Percentiles rank a stretch among this genome's conserved stretches.
phyloP scores from a whole-genome alignment of 345 rosid species.

The Arabidopsis thaliana region DNA sequence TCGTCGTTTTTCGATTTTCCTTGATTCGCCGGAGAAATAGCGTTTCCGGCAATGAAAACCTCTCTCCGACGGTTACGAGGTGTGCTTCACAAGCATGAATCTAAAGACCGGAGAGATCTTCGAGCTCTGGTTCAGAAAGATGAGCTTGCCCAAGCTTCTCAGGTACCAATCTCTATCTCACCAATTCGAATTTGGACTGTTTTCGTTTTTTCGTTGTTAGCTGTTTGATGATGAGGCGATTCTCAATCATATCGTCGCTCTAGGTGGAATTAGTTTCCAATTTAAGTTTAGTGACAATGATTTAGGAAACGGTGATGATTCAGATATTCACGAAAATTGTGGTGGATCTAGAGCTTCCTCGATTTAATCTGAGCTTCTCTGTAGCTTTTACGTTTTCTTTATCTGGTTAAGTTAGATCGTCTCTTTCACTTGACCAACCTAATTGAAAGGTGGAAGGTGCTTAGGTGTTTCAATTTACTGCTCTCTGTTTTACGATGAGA shows the following conservation, averaged over 20 bases:
- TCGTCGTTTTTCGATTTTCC: constrained; percentile 2
- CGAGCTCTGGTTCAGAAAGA: constrained; percentile 57
- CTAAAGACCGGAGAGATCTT: constrained; percentile 56
- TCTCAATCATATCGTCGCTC: background rate
- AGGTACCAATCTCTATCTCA: constrained; percentile 49
- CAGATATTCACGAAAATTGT: constrained; percentile 6
- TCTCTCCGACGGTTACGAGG: constrained; percentile 77
- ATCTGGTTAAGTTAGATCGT: constrained; percentile 3
- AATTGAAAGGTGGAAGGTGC: background rate
- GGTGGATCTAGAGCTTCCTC: constrained; percentile 28
- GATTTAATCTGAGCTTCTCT: background rate
- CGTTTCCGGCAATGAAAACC: constrained; percentile 59
- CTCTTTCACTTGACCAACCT: constrained; percentile 21
- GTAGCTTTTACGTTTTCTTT: background rate
- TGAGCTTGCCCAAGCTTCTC: constrained; percentile 79
- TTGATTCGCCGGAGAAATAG: constrained; percentile 25
- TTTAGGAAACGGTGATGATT: constrained; percentile 30
- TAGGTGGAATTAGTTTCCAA: constrained; percentile 1
- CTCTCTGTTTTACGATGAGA: background rate
- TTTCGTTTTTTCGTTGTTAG: constrained; percentile 20
- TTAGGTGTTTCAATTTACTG: background rate
- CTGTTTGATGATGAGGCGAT: background rate
- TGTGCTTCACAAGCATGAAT: constrained; percentile 59
- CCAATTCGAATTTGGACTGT: constrained; percentile 25
- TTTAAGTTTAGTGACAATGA: constrained; percentile 7